These are phyloP conservation scores for Pharus latifolius DNA, from an alignment of 176 grass and related monocot genomes.

Conservation along the genomic window DNA sequence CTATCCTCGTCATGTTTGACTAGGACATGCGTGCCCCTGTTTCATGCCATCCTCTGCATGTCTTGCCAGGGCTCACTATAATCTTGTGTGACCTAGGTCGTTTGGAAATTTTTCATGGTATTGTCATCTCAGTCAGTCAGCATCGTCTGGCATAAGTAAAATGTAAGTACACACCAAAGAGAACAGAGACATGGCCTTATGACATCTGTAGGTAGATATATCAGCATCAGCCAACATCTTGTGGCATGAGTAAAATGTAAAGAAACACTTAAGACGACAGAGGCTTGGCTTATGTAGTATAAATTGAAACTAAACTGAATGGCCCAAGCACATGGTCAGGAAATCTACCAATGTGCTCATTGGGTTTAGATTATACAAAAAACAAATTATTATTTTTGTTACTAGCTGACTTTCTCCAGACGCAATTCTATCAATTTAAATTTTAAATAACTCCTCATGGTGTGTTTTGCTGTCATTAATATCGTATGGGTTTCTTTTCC, in stretches of 20 bases:
- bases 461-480: conserved; percentile 6
- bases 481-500: not conserved
- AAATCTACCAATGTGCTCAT: no score
- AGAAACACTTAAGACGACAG: not conserved
- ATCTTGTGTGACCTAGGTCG: not conserved
- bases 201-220: not conserved
- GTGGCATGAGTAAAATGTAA: no score
- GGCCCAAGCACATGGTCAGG: not conserved
- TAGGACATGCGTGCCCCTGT: not conserved
- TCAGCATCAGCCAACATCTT: not conserved
- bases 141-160: not conserved
- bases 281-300: not conserved
- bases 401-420: not conserved
- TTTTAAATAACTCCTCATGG: not conserved
- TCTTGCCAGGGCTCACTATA: not conserved
- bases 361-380: not conserved
- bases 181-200: not conserved
- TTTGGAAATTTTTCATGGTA: not conserved
- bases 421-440: not conserved
- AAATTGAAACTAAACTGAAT: not conserved
- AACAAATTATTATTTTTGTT: not conserved
- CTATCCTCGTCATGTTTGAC: not conserved
- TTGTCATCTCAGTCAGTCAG: not conserved
- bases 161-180: not conserved
- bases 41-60: not conserved